Conservation (phyloP, 257 asterid genomes). For the Leonotis leonurus region DNA sequence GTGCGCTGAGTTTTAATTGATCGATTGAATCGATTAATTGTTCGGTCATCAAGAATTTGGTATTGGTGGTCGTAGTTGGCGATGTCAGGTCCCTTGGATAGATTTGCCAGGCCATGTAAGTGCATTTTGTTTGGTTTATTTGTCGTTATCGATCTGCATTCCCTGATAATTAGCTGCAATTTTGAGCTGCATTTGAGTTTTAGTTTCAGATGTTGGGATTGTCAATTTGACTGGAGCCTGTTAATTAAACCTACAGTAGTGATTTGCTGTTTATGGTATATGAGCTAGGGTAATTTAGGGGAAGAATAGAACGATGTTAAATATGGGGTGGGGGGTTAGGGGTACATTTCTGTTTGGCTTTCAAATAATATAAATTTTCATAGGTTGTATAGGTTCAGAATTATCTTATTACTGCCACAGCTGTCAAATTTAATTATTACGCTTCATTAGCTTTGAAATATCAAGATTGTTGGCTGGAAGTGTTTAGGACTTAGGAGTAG, state of each 20-base stretch:
- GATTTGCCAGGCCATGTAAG: slow-evolving; percentile 87
- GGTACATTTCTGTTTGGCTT: not conserved
- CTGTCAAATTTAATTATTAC: not conserved
- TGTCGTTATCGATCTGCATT: slow-evolving; percentile 20
- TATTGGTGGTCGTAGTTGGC: slow-evolving; percentile 28
- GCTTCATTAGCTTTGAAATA: not conserved
- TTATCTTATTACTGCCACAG: not conserved
- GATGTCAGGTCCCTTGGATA: slow-evolving; percentile 86
- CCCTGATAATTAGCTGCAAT: slow-evolving; percentile 2
- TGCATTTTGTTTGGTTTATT: slow-evolving; percentile 1
- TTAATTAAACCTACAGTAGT: not conserved
- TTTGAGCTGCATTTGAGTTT: not conserved
- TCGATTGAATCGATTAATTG: slow-evolving; percentile 7
- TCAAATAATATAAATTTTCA: not conserved
- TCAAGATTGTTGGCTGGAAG: not conserved
- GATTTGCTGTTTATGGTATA: not conserved
- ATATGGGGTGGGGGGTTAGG: not conserved
- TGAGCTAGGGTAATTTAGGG: not conserved
- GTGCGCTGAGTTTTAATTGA: slow-evolving; percentile 20
- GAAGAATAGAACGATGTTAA: not conserved
- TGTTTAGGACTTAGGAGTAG: not conserved
- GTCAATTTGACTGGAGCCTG: not conserved
- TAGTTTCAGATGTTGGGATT: too few relatives aligned
- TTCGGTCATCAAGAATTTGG: slow-evolving; percentile 13
- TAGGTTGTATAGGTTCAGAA: not conserved